Base-by-base conservation (phyloP, 345 rosid species). In the Adansonia digitata region DNA sequence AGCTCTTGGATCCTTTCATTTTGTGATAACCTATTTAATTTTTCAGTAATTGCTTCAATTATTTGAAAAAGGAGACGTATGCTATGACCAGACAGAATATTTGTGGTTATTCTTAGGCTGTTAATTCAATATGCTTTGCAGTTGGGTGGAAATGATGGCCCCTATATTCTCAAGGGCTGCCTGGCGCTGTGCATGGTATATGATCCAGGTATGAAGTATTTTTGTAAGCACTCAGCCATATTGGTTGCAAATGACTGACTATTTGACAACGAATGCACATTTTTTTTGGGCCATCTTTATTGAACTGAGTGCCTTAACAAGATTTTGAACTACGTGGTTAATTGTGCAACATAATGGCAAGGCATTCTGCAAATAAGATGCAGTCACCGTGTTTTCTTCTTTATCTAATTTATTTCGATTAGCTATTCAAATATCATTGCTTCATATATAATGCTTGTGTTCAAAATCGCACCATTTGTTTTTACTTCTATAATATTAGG, bases 71-170 rank as follows among this genome's bases (percentile, higher is more conserved):
- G 37, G 3, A 45, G 13, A 45, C 7, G 8, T 26, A 20, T 12
- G 20, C 15, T 37, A 10, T 37, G 24, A 18, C 14, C 12, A 35
- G 26, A 35, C 68, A 27, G 17, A 18, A 29, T 12, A 61, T 34
- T 7, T 3, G 8, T 14, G 31, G 43, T 18, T 62, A 35, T 29
- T 61, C 45, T 63, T 35, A 63, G 5, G 68, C 26, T 0, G 75
- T 51, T 37, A 17, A 13, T 45, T 10, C 46, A 64, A 62, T 69
- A 37, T 71, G 26, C 74, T 74, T 74, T 81, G 86, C 80, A 94
- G 98, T 67, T 94, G 98, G 98, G 98, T 94, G 42, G 98, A 94
- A 83, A 86, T 94, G 91, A 94, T 94, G 98, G 97, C 94, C n/a
- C 98, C 98, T 26, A 97, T 94, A 13, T 94, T 94, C 85, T 94